Conservation (phyloP, 345 rosid species). For the Excoecaria cochinchinensis region DNA sequence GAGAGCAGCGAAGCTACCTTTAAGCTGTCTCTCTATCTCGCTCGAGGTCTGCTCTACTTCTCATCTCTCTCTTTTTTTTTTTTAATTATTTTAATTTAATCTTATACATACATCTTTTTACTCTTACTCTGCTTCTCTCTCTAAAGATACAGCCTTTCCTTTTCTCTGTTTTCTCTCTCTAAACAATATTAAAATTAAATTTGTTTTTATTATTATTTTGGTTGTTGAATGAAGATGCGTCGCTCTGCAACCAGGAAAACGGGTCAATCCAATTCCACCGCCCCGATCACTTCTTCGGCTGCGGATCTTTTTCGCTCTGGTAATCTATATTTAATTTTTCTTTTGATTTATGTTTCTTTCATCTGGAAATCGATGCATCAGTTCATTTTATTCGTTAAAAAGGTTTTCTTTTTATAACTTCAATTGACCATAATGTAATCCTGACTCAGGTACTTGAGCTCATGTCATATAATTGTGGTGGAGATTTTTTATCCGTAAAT, state of each 20-base stretch:
- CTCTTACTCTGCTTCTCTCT: neutral
- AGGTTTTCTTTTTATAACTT: neutral
- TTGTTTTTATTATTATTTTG: neutral
- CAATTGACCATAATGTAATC: neutral
- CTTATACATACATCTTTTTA: neutral
- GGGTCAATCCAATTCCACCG: slow-evolving; percentile 69
- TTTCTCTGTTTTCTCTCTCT: slow-evolving; percentile 27
- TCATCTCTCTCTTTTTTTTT: neutral
- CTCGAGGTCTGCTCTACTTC: neutral
- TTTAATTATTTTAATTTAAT: too few species aligned
- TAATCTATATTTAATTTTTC: slow-evolving; percentile 6
- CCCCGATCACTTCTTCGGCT: slow-evolving; percentile 55
- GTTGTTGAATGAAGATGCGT: slow-evolving; percentile 68
- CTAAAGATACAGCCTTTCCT: neutral
- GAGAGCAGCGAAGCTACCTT: neutral
- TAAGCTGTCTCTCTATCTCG: neutral
- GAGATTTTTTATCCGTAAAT: neutral
- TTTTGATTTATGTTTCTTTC: neutral
- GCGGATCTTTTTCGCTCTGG: slow-evolving; percentile 96
- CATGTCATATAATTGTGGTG: neutral
- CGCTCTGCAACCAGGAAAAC: slow-evolving; percentile 74
- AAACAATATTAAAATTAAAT: neutral
- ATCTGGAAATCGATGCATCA: neutral
- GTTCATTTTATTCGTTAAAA: neutral
- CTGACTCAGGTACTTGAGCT: neutral